Evolutionary conservation across 805 yeast species (phyloP).

Genomic region (Maudiozyma serrabonitensis): DNA sequence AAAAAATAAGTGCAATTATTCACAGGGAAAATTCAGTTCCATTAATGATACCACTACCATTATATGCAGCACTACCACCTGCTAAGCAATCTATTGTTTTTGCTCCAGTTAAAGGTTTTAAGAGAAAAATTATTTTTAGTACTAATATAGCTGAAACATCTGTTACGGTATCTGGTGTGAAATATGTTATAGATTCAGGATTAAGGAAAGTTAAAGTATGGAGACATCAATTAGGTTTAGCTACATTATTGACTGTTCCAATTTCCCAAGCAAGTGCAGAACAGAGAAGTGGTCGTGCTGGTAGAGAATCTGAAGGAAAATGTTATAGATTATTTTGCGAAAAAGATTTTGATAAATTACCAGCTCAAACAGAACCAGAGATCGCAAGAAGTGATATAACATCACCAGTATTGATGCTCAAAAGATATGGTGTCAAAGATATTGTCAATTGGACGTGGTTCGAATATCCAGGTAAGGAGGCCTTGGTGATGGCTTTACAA

Average conservation of each 20-base stretch:
- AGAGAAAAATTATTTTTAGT: slow-evolving; percentile 79
- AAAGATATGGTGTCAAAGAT: slow-evolving; percentile 74
- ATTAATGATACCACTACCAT: slow-evolving; percentile 62
- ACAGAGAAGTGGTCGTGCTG: slow-evolving; percentile 98
- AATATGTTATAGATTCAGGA: slow-evolving; percentile 89
- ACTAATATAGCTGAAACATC: slow-evolving; percentile 98
- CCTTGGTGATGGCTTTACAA: slow-evolving; percentile 66
- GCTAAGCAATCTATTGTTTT: slow-evolving; percentile 76
- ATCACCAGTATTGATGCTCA: slow-evolving; percentile 74
- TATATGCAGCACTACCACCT: slow-evolving; percentile 91
- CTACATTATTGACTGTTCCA: slow-evolving; percentile 87
- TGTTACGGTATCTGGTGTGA: slow-evolving; percentile 87
- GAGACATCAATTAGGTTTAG: slow-evolving; percentile 85
- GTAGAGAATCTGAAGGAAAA: slow-evolving; percentile 91
- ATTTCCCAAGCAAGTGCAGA: slow-evolving; percentile 90
- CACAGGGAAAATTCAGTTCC: slow-evolving; percentile 61
- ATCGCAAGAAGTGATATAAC: slow-evolving; percentile 79
- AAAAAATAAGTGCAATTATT: slow-evolving; percentile 50
- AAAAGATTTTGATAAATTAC: slow-evolving; percentile 49
- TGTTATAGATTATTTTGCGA: slow-evolving; percentile 80
- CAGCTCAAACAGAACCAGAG: slow-evolving; percentile 85
- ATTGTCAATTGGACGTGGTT: slow-evolving; percentile 86
- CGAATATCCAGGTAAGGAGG: slow-evolving; percentile 75
- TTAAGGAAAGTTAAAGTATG: slow-evolving; percentile 88
- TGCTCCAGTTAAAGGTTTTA: slow-evolving; percentile 47